phyloP scores from a whole-genome alignment of 768 basidiomycete species.

The Psilocybe tampanensis region DNA sequence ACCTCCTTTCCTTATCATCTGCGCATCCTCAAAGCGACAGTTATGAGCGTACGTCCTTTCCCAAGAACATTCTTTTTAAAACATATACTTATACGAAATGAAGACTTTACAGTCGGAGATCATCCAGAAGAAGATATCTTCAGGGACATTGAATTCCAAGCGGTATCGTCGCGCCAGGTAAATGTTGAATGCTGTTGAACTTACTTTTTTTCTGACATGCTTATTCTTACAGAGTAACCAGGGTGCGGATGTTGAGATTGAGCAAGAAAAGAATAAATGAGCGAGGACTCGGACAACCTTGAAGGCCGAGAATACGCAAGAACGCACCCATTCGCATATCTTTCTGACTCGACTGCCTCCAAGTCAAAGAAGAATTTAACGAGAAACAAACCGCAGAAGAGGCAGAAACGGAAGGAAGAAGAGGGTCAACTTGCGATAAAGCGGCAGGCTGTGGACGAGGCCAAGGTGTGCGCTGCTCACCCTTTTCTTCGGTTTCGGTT shows the following conservation, averaged over 20 bases:
- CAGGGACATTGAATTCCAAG: slow-evolving; percentile 89
- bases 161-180: slow-evolving; percentile 90
- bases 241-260: slow-evolving; percentile 75
- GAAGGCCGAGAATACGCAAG: too few species aligned
- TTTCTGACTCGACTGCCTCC: too few species aligned
- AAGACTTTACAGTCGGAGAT: slow-evolving; percentile 41
- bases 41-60: too few species aligned
- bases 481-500: neutral
- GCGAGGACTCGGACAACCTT: slow-evolving; percentile 48
- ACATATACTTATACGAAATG: too few species aligned
- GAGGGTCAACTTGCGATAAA: slow-evolving; percentile 71
- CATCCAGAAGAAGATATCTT: slow-evolving; percentile 71
- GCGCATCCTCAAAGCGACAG: too few species aligned
- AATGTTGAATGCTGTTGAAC: slow-evolving; percentile 37
- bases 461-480: slow-evolving; percentile 54
- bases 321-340: too few species aligned
- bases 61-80: too few species aligned
- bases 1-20: too few species aligned
- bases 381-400: slow-evolving; percentile 38
- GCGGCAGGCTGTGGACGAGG: slow-evolving; percentile 86
- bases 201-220: neutral
- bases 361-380: slow-evolving; percentile 33
- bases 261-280: slow-evolving; percentile 66
- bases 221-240: slow-evolving; percentile 50
- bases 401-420: slow-evolving; percentile 60